These are phyloP conservation scores for Trichaptum fuscoviolaceum DNA, from an alignment of 768 basidiomycete genomes.

Conservation along the genomic window DNA sequence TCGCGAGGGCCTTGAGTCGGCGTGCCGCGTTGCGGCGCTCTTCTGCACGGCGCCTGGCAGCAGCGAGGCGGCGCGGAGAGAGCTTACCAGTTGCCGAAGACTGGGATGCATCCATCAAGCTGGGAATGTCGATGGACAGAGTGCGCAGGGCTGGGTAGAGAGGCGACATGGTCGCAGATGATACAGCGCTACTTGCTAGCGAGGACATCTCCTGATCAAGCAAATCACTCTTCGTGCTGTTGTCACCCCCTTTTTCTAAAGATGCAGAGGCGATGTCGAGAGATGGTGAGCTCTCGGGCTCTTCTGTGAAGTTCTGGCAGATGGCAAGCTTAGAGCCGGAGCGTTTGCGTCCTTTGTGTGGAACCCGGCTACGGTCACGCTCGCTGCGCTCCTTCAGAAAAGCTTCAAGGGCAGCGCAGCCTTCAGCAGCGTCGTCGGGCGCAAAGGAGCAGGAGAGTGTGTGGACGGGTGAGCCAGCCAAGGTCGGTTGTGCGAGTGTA, in stretches of 20 bases:
- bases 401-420: conserved; percentile 49
- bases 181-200: no score
- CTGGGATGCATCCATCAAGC: background rate
- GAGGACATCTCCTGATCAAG: no score
- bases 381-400: conserved; percentile 50
- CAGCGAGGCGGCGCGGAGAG: background rate
- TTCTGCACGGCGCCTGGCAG: background rate
- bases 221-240: background rate
- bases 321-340: background rate
- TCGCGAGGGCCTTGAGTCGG: background rate
- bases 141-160: background rate
- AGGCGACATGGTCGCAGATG: background rate
- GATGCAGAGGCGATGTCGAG: no score
- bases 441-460: conserved; percentile 53
- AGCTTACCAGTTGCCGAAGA: background rate
- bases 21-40: no score
- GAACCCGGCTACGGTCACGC: conserved; percentile 29
- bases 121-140: background rate
- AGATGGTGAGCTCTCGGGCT: background rate
- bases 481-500: conserved; percentile 41
- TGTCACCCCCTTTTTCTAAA: background rate
- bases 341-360: background rate
- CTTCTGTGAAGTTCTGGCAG: background rate
- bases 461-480: conserved; percentile 57
- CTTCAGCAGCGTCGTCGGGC: conserved; percentile 59